Percentiles rank a stretch among this genome's conserved stretches.
These are phyloP conservation scores for Metschnikowia arizonensis DNA, from an alignment of 805 yeast species.

Conservation along the genomic window DNA sequence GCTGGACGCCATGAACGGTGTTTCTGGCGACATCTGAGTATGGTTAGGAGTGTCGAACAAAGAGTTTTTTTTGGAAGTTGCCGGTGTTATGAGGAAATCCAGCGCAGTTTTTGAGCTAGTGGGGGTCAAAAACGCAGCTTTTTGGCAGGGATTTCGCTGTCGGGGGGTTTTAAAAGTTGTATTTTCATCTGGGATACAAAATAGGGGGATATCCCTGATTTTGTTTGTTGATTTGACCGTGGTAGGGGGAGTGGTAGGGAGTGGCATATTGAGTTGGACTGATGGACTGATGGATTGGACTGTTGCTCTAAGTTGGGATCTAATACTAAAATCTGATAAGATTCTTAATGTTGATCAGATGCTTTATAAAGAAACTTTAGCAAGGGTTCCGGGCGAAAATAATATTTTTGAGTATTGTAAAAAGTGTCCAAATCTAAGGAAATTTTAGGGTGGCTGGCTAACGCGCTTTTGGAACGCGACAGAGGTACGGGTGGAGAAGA, in stretches of 20 bases:
- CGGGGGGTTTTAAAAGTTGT: neutral
- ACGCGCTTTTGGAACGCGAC: neutral
- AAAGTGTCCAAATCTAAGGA: neutral
- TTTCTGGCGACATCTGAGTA: neutral
- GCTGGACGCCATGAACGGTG: neutral
- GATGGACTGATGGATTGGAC: too few species aligned
- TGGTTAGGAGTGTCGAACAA: constrained; percentile 4
- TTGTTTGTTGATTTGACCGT: neutral
- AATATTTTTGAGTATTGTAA: neutral
- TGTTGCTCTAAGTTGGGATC: too few species aligned
- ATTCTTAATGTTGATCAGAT: too few species aligned
- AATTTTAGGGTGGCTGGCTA: constrained; percentile 9
- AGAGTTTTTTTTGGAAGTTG: constrained; percentile 6
- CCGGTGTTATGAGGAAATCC: constrained; percentile 14
- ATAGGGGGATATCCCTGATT: neutral
- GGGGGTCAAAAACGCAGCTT: neutral
- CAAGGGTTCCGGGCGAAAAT: too few species aligned
- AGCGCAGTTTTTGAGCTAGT: neutral
- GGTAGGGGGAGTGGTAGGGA: constrained; percentile 1
- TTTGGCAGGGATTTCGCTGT: neutral
- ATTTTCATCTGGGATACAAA: constrained; percentile 1
- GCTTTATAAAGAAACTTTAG: too few species aligned
- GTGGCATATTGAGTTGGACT: too few species aligned
- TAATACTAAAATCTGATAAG: too few species aligned
- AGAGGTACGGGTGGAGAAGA: constrained; percentile 2